Evolutionary conservation across 179 eudicot genomes (phyloP).

Genomic region (Vitellaria paradoxa): DNA sequence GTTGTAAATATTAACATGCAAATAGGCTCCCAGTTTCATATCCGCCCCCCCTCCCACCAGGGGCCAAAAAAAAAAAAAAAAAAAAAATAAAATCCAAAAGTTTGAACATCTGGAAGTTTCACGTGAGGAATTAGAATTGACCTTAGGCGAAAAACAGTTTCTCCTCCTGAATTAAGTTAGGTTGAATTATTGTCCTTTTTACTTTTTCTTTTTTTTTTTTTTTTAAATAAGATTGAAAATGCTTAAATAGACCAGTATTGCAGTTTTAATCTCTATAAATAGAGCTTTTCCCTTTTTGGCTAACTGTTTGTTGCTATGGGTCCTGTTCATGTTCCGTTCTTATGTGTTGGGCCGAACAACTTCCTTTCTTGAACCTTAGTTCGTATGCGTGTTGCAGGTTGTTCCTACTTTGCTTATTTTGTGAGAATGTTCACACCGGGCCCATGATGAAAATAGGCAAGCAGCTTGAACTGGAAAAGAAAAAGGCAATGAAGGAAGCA

Average conservation of each 20-base stretch:
- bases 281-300: not conserved
- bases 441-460: conserved; percentile 81
- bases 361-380: not conserved
- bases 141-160: not conserved
- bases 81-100: too few relatives aligned
- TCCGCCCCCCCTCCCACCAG: too few relatives aligned
- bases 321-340: not conserved
- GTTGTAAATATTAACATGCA: not conserved
- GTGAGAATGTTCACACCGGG: conserved; percentile 68
- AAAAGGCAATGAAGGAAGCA: conserved; percentile 69
- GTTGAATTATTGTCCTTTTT: not conserved
- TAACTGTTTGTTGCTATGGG: not conserved
- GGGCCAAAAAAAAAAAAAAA: too few relatives aligned
- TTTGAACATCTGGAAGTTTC: too few relatives aligned
- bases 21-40: too few relatives aligned
- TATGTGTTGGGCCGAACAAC: not conserved
- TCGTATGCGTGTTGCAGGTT: conserved; percentile 47
- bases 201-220: not conserved
- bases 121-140: not conserved
- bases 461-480: conserved; percentile 79
- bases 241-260: not conserved
- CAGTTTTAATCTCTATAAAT: not conserved
- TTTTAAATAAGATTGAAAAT: too few relatives aligned
- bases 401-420: conserved; percentile 80
- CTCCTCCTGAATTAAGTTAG: not conserved